Evolutionary conservation across 225 moss, liverwort and hornwort genomes (phyloP).

Genomic region (Antitrichia curtipendula): DNA sequence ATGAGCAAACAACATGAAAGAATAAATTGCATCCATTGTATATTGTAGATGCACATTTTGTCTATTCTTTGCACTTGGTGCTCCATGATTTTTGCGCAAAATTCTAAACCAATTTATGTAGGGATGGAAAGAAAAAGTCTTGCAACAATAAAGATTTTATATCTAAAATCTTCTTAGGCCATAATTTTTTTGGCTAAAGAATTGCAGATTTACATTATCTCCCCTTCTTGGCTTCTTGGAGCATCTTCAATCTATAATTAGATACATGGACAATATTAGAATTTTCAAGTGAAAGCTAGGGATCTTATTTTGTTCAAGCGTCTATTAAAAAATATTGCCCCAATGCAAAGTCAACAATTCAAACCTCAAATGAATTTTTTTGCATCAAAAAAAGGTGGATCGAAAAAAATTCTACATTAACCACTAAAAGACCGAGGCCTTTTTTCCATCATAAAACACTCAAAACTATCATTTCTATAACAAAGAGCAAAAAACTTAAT

Average conservation of each 20-base stretch:
- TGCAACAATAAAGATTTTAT: background rate
- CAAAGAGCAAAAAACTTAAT: no score
- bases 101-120: background rate
- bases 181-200: background rate
- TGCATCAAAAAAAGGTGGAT: no score
- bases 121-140: background rate
- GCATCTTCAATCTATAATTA: background rate
- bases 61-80: background rate
- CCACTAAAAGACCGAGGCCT: no score
- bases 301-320: no score
- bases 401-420: background rate
- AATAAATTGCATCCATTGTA: background rate
- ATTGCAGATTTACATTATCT: background rate
- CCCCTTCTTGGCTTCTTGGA: rapidly evolving
- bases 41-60: background rate
- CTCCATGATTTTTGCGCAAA: background rate
- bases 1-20: background rate
- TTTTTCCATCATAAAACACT: no score
- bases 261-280: rapidly evolving
- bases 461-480: no score
- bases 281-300: rapidly evolving
- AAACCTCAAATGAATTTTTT: no score
- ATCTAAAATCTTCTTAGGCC: background rate
- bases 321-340: no score
- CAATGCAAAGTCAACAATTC: no score